phyloP scores from a whole-genome alignment of 495 filamentous ascomycete species.

The Penicillium paxilli region DNA sequence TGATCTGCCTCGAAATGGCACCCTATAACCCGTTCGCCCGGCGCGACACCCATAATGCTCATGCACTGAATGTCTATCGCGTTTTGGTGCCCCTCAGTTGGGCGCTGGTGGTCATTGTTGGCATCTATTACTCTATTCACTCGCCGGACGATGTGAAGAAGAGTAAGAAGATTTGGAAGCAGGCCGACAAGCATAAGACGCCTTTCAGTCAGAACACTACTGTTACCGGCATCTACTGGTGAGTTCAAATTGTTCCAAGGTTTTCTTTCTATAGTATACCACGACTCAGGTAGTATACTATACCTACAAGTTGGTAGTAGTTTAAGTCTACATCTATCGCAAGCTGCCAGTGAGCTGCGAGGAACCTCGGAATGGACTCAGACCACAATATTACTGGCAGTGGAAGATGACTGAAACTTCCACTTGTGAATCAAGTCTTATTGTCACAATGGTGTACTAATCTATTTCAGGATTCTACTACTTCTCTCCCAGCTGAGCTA shows the following conservation, averaged over 20 bases:
- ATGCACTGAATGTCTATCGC: slow-evolving; percentile 59
- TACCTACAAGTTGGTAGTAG: too few species aligned
- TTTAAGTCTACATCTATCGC: too few species aligned
- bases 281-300: too few species aligned
- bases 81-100: slow-evolving; percentile 69
- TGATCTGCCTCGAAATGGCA: slow-evolving; percentile 14
- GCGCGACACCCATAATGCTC: slow-evolving; percentile 57
- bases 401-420: too few species aligned
- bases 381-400: too few species aligned
- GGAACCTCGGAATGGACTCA: too few species aligned
- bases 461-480: slow-evolving; percentile 62
- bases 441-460: too few species aligned
- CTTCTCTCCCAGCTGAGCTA: slow-evolving; percentile 76
- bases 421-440: too few species aligned
- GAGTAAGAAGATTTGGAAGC: slow-evolving; percentile 63
- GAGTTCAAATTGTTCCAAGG: slow-evolving; percentile 14
- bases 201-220: slow-evolving; percentile 73
- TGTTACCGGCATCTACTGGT: slow-evolving; percentile 80
- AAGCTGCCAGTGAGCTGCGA: too few species aligned
- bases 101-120: slow-evolving; percentile 64
- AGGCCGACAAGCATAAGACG: slow-evolving; percentile 63
- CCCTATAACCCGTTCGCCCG: slow-evolving; percentile 67
- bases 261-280: too few species aligned
- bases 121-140: slow-evolving; percentile 68
- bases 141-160: slow-evolving; percentile 60